A percentile compares a stretch with the other conserved stretches of the same genome.
Conservation (phyloP, 148 eudicot genomes). For the Chenopodium album region DNA sequence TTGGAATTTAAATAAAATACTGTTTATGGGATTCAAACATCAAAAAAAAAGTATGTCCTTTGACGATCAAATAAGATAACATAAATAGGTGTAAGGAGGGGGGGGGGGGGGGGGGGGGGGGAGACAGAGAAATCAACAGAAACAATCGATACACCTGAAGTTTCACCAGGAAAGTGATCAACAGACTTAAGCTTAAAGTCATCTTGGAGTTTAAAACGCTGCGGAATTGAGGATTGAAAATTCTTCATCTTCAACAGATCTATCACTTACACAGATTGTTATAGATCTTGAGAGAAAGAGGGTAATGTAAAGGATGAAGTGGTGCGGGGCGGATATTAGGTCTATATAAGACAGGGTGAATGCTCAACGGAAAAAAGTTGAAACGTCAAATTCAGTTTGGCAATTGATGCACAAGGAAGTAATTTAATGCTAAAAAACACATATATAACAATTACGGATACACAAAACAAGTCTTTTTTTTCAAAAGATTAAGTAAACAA, state of each 20-base stretch:
- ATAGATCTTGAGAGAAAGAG: constrained; percentile 11
- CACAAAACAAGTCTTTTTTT: not conserved
- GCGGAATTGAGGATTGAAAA: not conserved
- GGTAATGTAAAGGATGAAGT: not conserved
- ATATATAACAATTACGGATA: not conserved
- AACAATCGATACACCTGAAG: constrained; percentile 21
- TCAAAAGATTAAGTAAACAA: not conserved
- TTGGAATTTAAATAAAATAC: too few relatives aligned
- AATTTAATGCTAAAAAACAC: constrained; percentile 6
- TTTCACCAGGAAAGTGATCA: constrained; percentile 6
- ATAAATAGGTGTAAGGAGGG: not conserved
- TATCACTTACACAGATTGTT: not conserved
- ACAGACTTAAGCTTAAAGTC: not conserved
- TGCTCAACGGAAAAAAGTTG: not conserved
- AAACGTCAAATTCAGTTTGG: constrained; percentile 12
- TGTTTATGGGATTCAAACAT: too few relatives aligned
- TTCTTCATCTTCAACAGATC: constrained; percentile 11
- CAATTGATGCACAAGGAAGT: constrained; percentile 3
- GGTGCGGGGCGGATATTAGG: not conserved
- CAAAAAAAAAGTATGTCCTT: not conserved
- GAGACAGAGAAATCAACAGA: not conserved
- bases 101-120: not conserved
- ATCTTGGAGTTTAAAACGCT: not conserved
- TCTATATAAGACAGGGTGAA: not conserved
- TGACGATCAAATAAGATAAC: constrained; percentile 8